A percentile compares a stretch with the other conserved stretches of the same genome.
Evolutionary conservation across 2,329 filamentous ascomycete species (phyloP).

Genomic region (Trichoderma harzianum): DNA sequence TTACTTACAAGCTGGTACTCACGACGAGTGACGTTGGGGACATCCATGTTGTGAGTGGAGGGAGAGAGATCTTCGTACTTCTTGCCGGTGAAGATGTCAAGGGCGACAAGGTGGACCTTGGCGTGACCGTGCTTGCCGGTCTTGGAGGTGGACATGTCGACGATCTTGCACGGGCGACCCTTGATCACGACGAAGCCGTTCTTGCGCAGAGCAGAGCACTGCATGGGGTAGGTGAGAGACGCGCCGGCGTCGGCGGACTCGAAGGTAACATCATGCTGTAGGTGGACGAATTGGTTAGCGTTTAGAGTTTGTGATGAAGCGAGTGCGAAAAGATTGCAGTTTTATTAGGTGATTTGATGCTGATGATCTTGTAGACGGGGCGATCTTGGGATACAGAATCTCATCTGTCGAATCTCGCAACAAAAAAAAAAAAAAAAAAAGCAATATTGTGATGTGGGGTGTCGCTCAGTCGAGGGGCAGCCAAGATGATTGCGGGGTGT

Average conservation of each 20-base stretch:
- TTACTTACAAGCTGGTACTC: conserved; percentile 90
- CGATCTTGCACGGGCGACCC: conserved; percentile 98
- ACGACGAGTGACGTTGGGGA: conserved; percentile 85
- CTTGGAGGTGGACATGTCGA: conserved; percentile 99
- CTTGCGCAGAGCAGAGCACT: conserved; percentile 99
- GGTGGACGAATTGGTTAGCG: conserved; percentile 20
- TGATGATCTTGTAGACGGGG: conserved; percentile 22
- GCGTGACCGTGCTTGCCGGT: conserved; percentile 99
- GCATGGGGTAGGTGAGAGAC: conserved; percentile 91
- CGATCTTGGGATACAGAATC: neutral
- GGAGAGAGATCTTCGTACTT: conserved; percentile 99
- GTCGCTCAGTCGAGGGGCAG: conserved; percentile 34
- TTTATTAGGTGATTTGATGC: neutral
- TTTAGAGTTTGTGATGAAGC: conserved; percentile 4
- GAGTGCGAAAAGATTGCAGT: conserved; percentile 3
- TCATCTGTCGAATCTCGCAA: neutral
- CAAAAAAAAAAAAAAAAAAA: conserved; percentile 7
- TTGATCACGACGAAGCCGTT: conserved; percentile 99
- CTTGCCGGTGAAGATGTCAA: conserved; percentile 99
- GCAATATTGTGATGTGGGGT: conserved; percentile 19
- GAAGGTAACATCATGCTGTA: conserved; percentile 70
- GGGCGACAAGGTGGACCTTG: conserved; percentile 97
- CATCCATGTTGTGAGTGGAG: conserved; percentile 97
- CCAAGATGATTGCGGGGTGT: conserved; percentile 47
- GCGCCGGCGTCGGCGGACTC: conserved; percentile 95